These are phyloP conservation scores for Tuber indicum DNA, from an alignment of 495 filamentous ascomycete genomes.

Conservation along the genomic window DNA sequence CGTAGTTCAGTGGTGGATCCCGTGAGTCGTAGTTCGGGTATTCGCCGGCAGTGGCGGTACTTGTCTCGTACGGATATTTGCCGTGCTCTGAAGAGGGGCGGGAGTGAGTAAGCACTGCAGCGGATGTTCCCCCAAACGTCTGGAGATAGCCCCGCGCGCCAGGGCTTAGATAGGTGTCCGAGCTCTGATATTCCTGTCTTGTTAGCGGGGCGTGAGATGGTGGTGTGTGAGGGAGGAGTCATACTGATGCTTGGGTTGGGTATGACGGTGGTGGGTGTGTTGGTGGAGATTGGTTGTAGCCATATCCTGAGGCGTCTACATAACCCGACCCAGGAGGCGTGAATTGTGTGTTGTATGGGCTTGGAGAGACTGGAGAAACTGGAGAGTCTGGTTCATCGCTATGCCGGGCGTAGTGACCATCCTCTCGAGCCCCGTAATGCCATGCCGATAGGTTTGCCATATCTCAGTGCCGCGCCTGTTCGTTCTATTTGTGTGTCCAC, in stretches of 20 bases:
- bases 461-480: background rate
- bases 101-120: slow-evolving; percentile 2
- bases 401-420: background rate
- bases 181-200: background rate
- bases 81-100: background rate
- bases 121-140: slow-evolving; percentile 21
- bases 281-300: background rate
- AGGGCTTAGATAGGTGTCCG: slow-evolving; percentile 9
- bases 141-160: slow-evolving; percentile 25
- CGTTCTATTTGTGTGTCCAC: background rate
- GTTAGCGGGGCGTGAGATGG: background rate
- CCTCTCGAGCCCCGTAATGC: background rate
- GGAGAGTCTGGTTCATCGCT: background rate
- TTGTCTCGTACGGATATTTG: slow-evolving; percentile 2
- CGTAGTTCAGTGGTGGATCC: slow-evolving; percentile 13
- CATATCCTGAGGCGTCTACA: background rate
- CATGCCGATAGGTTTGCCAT: background rate
- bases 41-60: slow-evolving; percentile 8
- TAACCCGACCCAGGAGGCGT: background rate
- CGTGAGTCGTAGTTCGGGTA: slow-evolving; percentile 8
- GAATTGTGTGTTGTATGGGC: background rate
- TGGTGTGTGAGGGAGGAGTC: background rate
- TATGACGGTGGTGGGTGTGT: background rate
- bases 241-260: background rate
- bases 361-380: background rate